Percentiles rank a stretch among this genome's conserved stretches.
These are phyloP conservation scores for Dendrobium catenatum DNA, from an alignment of 106 monocot species.

Conservation along the genomic window DNA sequence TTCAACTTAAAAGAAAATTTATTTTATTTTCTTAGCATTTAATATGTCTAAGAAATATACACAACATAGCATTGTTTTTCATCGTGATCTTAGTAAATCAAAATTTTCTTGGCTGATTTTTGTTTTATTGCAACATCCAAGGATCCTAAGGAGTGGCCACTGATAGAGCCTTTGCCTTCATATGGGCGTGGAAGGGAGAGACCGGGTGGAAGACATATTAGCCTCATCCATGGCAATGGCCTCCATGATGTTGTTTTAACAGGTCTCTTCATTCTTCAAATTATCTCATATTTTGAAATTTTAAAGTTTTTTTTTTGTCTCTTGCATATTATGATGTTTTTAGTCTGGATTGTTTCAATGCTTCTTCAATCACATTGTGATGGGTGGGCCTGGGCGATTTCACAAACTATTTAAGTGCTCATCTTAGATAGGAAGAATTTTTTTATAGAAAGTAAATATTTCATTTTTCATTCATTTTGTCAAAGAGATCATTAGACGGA, in stretches of 20 bases:
- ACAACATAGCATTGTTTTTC: background rate
- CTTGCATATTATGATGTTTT: no score
- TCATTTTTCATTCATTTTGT: no score
- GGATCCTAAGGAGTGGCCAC: conserved; percentile 80
- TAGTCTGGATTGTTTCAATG: no score
- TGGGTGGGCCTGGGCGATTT: no score
- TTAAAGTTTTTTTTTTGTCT: no score
- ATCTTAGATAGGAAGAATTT: no score
- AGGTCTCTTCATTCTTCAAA: conserved; percentile 33
- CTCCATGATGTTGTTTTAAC: conserved; percentile 71
- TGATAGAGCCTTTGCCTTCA: conserved; percentile 82
- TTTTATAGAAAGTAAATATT: no score
- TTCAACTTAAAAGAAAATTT: no score
- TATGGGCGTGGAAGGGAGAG: conserved; percentile 95
- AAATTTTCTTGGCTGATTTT: background rate
- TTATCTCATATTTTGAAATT: background rate
- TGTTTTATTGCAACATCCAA: conserved; percentile 12
- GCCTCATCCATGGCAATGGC: conserved; percentile 81
- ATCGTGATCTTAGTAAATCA: background rate
- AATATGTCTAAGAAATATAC: background rate
- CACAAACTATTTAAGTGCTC: no score
- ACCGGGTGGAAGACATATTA: conserved; percentile 68
- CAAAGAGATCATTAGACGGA: no score
- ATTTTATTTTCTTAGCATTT: no score
- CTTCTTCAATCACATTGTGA: no score